phyloP scores from a whole-genome alignment of 176 grass and related monocot species.

The Thinopyrum elongatum region DNA sequence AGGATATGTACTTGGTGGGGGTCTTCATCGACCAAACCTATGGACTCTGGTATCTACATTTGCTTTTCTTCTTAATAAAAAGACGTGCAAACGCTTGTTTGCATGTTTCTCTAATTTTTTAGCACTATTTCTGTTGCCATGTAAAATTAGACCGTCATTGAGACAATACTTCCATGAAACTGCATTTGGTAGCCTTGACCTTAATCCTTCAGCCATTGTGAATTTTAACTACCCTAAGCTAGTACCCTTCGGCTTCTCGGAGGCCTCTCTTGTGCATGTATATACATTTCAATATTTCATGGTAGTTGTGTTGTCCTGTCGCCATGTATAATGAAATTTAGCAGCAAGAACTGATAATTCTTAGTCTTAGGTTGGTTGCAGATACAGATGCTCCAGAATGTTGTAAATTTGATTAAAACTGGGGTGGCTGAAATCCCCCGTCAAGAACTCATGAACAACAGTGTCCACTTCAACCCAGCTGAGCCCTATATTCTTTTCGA shows the following conservation, averaged over 20 bases:
- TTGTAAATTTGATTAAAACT: constrained; percentile 34
- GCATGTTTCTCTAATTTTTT: too few species aligned
- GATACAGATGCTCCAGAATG: constrained; percentile 40
- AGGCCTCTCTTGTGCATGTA: not conserved
- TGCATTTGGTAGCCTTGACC: not conserved
- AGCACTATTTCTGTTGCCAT: too few species aligned
- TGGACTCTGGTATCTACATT: too few species aligned
- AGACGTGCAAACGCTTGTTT: too few species aligned
- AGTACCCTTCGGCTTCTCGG: not conserved
- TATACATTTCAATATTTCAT: not conserved
- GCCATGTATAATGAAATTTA: not conserved
- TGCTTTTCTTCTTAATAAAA: too few species aligned
- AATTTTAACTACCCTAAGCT: not conserved
- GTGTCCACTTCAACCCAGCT: constrained; percentile 56
- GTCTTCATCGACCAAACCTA: too few species aligned
- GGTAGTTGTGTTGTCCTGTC: not conserved
- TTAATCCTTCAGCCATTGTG: not conserved
- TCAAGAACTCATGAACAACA: constrained; percentile 39
- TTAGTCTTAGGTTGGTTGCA: constrained; percentile 35
- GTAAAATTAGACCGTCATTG: too few species aligned
- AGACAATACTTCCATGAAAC: too few species aligned
- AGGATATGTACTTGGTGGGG: too few species aligned
- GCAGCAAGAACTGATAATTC: not conserved
- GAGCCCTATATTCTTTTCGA: constrained; percentile 45
- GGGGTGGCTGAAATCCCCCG: constrained; percentile 32